These are phyloP conservation scores for Setaria italica DNA, from an alignment of 202 grass and related monocot species.

Conservation along the genomic window DNA sequence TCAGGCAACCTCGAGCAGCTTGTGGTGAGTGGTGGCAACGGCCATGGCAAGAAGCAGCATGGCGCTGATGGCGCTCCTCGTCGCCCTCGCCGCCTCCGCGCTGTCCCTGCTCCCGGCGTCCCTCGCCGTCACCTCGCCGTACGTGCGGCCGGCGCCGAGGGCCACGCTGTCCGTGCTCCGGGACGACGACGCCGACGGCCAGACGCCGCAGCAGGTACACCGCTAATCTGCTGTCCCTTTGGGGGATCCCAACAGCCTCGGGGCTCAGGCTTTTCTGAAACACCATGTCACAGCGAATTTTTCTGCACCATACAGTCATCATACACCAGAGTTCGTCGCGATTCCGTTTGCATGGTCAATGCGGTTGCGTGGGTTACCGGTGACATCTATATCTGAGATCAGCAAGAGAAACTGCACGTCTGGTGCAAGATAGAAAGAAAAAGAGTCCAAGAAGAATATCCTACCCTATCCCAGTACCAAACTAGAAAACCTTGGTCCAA, in stretches of 20 bases:
- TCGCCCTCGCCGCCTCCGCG: slow-evolving; percentile 5
- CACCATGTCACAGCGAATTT: too few relatives aligned
- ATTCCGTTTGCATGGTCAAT: too few relatives aligned
- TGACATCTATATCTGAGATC: not conserved
- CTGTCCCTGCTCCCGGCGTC: slow-evolving; percentile 1
- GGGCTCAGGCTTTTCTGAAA: too few relatives aligned
- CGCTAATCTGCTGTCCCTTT: too few relatives aligned
- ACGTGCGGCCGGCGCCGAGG: slow-evolving; percentile 66
- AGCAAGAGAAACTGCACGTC: not conserved
- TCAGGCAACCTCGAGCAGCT: not conserved
- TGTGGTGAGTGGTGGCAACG: not conserved
- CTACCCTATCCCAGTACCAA: not conserved
- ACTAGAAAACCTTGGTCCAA: too few relatives aligned
- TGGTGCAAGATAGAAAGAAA: not conserved
- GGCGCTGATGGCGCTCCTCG: slow-evolving; percentile 31
- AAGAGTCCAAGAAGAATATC: not conserved
- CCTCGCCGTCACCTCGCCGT: slow-evolving; percentile 47
- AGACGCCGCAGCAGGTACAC: slow-evolving; percentile 77
- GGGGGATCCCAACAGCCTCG: too few relatives aligned
- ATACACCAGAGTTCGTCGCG: too few relatives aligned
- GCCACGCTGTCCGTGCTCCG: slow-evolving; percentile 44
- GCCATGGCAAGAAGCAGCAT: not conserved
- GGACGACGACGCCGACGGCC: slow-evolving; percentile 34
- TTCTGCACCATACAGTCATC: too few relatives aligned
- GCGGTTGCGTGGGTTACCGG: too few relatives aligned